Percentiles rank a stretch among this genome's conserved stretches.
Evolutionary conservation across 2,329 filamentous ascomycete species (phyloP).

Genomic region (Colletotrichum coccodes): DNA sequence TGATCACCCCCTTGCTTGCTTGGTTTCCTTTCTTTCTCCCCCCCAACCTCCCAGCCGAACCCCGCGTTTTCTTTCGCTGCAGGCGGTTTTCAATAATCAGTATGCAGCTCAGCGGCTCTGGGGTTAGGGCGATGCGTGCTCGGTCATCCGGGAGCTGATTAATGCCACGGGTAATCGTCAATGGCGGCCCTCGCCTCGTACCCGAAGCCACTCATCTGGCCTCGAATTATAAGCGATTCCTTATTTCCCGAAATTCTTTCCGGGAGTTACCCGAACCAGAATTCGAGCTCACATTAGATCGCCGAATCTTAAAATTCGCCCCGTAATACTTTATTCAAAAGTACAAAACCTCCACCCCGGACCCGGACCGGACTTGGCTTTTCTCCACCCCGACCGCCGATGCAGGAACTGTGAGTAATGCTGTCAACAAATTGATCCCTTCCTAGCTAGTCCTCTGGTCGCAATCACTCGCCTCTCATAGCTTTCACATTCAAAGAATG

Average conservation of each 20-base stretch:
- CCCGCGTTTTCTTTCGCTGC: constrained; percentile 20
- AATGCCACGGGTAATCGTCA: not conserved
- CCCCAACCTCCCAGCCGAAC: constrained; percentile 13
- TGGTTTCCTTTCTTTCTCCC: not conserved
- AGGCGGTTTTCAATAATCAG: constrained; percentile 3
- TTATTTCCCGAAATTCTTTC: not conserved
- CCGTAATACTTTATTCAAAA: not conserved
- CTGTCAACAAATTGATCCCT: not conserved
- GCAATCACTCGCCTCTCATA: not conserved
- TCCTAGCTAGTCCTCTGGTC: not conserved
- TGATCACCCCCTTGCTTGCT: constrained; percentile 5
- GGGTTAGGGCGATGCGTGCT: not conserved
- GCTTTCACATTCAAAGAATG: too few species aligned
- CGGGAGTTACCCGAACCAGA: constrained; percentile 2
- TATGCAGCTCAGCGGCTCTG: not conserved
- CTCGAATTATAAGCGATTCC: not conserved
- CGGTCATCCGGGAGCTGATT: not conserved
- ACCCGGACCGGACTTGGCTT: constrained; percentile 19
- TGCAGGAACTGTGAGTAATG: constrained; percentile 32
- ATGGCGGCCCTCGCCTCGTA: not conserved
- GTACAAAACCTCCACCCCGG: constrained; percentile 15
- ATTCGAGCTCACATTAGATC: not conserved
- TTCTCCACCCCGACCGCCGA: constrained; percentile 24
- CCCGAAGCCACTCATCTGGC: not conserved
- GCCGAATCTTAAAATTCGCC: constrained; percentile 5